Conservation (phyloP, 78 protist genomes). For the Tieghemostelium lacteum region DNA sequence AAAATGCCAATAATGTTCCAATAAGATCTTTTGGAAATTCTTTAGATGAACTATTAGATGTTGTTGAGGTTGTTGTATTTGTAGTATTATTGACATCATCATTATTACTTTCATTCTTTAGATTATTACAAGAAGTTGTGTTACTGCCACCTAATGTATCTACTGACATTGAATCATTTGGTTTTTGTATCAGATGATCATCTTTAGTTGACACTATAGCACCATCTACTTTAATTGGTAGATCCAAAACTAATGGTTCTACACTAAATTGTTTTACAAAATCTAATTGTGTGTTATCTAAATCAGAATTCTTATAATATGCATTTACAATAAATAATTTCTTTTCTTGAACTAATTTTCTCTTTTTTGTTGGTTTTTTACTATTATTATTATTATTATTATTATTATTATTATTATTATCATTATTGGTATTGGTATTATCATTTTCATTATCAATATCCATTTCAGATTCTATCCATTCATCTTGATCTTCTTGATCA, state of each 20-base stretch:
- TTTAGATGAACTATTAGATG: too few relatives aligned
- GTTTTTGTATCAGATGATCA: too few relatives aligned
- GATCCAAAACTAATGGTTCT: constrained; percentile 22
- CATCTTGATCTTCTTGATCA: constrained; percentile 37
- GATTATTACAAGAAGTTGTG: too few relatives aligned
- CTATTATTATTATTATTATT: constrained; percentile 19
- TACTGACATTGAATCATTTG: not conserved
- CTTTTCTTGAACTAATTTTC: constrained; percentile 26
- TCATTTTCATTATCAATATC: not conserved
- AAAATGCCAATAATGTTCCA: constrained; percentile 43
- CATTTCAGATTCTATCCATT: constrained; percentile 12
- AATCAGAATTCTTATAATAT: not conserved
- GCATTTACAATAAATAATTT: constrained; percentile 28
- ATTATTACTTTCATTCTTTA: constrained; percentile 1
- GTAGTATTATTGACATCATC: not conserved
- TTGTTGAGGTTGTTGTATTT: too few relatives aligned
- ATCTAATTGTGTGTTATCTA: not conserved
- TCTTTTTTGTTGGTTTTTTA: constrained; percentile 26
- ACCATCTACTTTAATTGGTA: constrained; percentile 39
- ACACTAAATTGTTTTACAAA: constrained; percentile 39
- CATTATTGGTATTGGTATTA: not conserved
- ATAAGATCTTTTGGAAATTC: constrained; percentile 27
- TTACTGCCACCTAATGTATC: too few relatives aligned
- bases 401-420: constrained; percentile 1
- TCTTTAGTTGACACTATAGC: too few relatives aligned